Percentiles rank a stretch among this genome's conserved stretches.
These are phyloP conservation scores for Schoenoplectus tabernaemontani DNA, from an alignment of 202 grass and related monocot species.

Conservation along the genomic window DNA sequence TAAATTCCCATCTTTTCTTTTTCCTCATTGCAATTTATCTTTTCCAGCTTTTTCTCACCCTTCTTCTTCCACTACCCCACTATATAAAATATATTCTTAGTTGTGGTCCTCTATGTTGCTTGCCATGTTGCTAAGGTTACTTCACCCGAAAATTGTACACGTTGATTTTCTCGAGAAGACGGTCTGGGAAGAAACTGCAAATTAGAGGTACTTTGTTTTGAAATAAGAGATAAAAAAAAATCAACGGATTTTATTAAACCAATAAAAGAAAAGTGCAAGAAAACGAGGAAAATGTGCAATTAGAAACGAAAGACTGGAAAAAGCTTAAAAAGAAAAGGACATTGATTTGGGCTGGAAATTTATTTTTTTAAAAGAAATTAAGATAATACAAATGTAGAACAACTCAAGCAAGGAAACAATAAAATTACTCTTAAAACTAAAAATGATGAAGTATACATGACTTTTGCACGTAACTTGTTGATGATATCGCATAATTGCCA, in stretches of 20 bases:
- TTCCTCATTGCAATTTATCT: neutral
- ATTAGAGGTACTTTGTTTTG: neutral
- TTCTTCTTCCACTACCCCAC: neutral
- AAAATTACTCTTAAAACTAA: too few relatives aligned
- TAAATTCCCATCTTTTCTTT: neutral
- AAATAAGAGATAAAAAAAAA: neutral
- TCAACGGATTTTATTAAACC: neutral
- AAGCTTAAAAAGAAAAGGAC: too few relatives aligned
- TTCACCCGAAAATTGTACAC: neutral
- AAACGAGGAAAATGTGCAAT: neutral
- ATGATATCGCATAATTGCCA: too few relatives aligned
- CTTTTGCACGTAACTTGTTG: too few relatives aligned
- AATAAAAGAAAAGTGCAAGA: neutral
- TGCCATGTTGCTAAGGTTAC: neutral
- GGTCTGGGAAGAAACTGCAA: neutral
- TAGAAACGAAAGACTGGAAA: neutral
- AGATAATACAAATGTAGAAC: too few relatives aligned
- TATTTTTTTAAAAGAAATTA: too few relatives aligned
- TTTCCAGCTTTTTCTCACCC: neutral
- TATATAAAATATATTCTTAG: neutral
- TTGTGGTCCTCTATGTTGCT: neutral
- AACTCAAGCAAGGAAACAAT: too few relatives aligned
- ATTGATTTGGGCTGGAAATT: neutral
- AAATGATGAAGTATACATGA: too few relatives aligned
- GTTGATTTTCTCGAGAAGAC: neutral